A percentile compares a stretch with the other conserved stretches of the same genome.
phyloP scores from a whole-genome alignment of 768 basidiomycete genomes.

The Sarcodon sp. region DNA sequence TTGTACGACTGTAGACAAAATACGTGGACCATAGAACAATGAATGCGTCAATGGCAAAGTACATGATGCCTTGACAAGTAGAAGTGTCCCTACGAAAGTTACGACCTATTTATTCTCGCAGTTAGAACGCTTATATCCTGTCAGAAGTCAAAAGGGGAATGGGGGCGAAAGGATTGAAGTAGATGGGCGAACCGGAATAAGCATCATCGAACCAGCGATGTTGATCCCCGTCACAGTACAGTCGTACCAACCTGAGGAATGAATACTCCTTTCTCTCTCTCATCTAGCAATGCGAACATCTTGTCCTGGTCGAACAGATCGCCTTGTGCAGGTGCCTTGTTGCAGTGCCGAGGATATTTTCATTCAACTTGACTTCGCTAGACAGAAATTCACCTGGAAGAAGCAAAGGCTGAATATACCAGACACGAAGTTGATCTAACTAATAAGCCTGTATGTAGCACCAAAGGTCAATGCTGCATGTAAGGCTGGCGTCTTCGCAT shows the following conservation, averaged over 20 bases:
- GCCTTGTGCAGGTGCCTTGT: no score
- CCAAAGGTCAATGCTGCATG: constrained; percentile 15
- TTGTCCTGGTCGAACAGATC: no score
- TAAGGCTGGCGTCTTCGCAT: constrained; percentile 9
- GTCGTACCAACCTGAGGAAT: no score
- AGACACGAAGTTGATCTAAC: constrained; percentile 16
- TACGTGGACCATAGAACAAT: neutral
- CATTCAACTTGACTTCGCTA: no score
- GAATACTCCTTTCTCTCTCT: neutral
- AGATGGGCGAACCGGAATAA: constrained; percentile 27
- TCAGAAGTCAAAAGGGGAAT: neutral
- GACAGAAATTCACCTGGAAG: constrained; percentile 12
- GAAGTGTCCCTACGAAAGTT: constrained; percentile 18
- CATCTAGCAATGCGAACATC: neutral
- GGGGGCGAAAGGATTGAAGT: neutral
- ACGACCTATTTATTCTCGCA: constrained; percentile 10
- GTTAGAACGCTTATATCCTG: constrained; percentile 18
- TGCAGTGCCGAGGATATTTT: no score
- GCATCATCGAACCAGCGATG: constrained; percentile 45
- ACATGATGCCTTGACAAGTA: constrained; percentile 24
- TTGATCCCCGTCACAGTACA: constrained; percentile 40
- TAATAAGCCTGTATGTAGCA: constrained; percentile 17
- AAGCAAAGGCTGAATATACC: constrained; percentile 10
- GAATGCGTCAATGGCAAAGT: neutral
- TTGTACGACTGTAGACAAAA: constrained; percentile 25